These are phyloP conservation scores for Botrytis sinoallii DNA, from an alignment of 2,329 filamentous ascomycete genomes.

Conservation along the genomic window DNA sequence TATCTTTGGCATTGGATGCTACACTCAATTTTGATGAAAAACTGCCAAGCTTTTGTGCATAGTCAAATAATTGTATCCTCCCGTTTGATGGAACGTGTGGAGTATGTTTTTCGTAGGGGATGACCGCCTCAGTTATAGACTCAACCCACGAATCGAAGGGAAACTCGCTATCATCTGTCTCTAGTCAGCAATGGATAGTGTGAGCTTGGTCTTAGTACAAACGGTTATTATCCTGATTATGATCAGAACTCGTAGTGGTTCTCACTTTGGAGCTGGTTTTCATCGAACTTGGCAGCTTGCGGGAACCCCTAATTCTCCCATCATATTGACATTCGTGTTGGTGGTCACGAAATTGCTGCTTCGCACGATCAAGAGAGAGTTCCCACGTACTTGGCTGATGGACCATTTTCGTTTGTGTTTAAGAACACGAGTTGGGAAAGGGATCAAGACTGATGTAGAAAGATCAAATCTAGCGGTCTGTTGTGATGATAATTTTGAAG, in stretches of 20 bases:
- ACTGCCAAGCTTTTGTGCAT: not conserved
- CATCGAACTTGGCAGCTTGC: not conserved
- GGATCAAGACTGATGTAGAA: not conserved
- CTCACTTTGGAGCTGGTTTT: not conserved
- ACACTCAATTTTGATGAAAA: too few species aligned
- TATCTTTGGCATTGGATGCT: not conserved
- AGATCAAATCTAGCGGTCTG: not conserved
- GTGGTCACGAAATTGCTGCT: not conserved
- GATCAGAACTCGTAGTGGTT: not conserved
- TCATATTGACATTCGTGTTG: not conserved
- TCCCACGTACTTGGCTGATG: not conserved
- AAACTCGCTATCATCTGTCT: not conserved
- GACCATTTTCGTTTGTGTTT: not conserved
- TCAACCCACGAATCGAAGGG: not conserved
- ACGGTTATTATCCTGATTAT: not conserved
- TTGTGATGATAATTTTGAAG: not conserved
- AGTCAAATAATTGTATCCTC: not conserved
- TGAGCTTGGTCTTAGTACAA: not conserved
- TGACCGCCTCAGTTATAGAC: not conserved
- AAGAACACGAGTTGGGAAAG: not conserved
- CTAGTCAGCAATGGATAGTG: not conserved
- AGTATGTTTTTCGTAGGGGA: not conserved
- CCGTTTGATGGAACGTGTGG: not conserved
- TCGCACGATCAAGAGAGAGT: not conserved
- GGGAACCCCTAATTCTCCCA: not conserved